A percentile compares a stretch with the other conserved stretches of the same genome.
Conservation (phyloP, 768 basidiomycete genomes). For the Lentinula lateritia region DNA sequence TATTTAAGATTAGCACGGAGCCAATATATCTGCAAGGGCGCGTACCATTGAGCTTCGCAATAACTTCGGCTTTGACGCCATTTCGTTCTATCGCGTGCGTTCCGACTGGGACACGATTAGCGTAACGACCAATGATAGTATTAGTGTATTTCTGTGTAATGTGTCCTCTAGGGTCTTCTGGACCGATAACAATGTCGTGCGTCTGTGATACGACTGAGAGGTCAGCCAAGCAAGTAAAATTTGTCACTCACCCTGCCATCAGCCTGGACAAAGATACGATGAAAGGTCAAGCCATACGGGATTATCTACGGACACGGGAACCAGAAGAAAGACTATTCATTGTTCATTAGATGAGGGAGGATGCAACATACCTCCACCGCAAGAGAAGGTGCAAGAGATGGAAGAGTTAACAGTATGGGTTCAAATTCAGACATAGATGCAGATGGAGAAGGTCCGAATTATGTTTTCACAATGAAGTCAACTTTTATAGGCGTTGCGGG, state of each 20-base stretch:
- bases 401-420: conserved; percentile 49
- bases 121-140: conserved; percentile 66
- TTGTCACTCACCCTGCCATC: conserved; percentile 50
- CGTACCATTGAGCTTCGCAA: conserved; percentile 37
- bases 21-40: background rate
- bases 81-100: conserved; percentile 47
- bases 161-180: conserved; percentile 58
- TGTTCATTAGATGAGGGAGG: background rate
- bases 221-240: background rate
- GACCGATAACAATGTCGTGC: conserved; percentile 73
- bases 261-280: conserved; percentile 59
- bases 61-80: conserved; percentile 43
- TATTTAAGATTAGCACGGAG: background rate
- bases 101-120: conserved; percentile 67
- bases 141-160: conserved; percentile 63
- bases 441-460: background rate
- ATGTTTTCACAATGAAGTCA: background rate
- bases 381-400: conserved; percentile 50
- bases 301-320: conserved; percentile 41
- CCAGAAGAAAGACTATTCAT: background rate
- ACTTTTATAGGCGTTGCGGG: background rate
- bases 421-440: conserved; percentile 38
- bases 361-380: conserved; percentile 49
- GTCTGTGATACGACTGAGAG: conserved; percentile 35
- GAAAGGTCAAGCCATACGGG: conserved; percentile 63